phyloP scores from a whole-genome alignment of 257 asterid species.

The Henckelia pumila region DNA sequence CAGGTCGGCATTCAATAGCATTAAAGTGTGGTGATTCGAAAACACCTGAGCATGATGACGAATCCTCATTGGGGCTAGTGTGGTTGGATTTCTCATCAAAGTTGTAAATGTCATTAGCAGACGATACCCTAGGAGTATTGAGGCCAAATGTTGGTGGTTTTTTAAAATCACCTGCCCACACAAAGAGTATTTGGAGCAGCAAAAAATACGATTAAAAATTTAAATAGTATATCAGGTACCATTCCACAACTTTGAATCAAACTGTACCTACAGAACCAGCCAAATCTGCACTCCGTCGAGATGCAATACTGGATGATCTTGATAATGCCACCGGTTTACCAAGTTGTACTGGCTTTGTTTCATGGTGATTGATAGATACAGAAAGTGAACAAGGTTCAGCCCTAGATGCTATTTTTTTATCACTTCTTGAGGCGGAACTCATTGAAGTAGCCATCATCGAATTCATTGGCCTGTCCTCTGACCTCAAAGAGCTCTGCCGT shows the following conservation, averaged over 20 bases:
- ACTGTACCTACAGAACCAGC: slow-evolving; percentile 47
- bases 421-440: slow-evolving; percentile 43
- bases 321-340: slow-evolving; percentile 48
- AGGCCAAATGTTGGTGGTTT: slow-evolving; percentile 45
- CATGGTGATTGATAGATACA: slow-evolving; percentile 39
- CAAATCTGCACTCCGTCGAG: slow-evolving; percentile 46
- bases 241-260: slow-evolving; percentile 23
- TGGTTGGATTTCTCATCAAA: slow-evolving; percentile 44
- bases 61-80: slow-evolving; percentile 43
- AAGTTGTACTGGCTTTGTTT: slow-evolving; percentile 41
- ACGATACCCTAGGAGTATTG: slow-evolving; percentile 32
- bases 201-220: not conserved
- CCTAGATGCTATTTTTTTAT: slow-evolving; percentile 43
- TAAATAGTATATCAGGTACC: slow-evolving; percentile 9
- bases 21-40: slow-evolving; percentile 39
- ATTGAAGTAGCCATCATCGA: slow-evolving; percentile 35
- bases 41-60: slow-evolving; percentile 30
- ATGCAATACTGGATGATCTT: slow-evolving; percentile 56
- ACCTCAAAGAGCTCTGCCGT: slow-evolving; percentile 57
- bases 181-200: slow-evolving; percentile 21
- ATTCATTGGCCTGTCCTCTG: slow-evolving; percentile 43
- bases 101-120: slow-evolving; percentile 36
- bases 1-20: slow-evolving; percentile 47
- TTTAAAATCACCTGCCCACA: slow-evolving; percentile 59
- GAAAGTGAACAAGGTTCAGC: slow-evolving; percentile 44